Evolutionary conservation across 129 eudicot species (phyloP).

Genomic region (Flaveria robusta): DNA sequence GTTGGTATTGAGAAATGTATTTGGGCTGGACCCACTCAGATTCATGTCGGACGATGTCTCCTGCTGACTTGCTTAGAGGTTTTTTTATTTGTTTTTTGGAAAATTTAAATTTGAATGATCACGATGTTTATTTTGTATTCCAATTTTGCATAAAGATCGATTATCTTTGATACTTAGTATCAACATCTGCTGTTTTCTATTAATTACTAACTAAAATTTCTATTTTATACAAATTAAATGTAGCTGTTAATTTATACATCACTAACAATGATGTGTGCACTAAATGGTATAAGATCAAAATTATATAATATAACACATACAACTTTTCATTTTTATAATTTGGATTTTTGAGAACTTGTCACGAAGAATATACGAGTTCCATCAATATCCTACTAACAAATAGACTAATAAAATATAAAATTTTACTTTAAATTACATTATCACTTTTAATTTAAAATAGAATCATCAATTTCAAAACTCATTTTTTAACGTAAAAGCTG

Average conservation of each 20-base stretch:
- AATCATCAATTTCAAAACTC: no score
- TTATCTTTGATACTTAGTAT: not conserved
- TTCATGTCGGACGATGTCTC: constrained; percentile 14
- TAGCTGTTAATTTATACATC: not conserved
- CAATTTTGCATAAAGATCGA: not conserved
- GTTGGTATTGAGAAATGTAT: constrained; percentile 12
- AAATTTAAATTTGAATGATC: not conserved
- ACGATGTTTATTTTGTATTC: not conserved
- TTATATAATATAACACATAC: no score
- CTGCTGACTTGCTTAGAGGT: not conserved
- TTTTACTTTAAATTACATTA: no score
- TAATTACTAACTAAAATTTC: not conserved
- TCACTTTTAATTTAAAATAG: no score
- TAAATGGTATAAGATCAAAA: no score
- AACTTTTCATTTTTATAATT: no score
- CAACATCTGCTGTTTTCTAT: not conserved
- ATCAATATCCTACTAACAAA: no score
- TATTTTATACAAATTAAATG: not conserved
- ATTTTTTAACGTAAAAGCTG: no score
- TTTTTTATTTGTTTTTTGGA: not conserved
- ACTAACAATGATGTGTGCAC: no score
- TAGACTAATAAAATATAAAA: no score
- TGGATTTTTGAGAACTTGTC: no score
- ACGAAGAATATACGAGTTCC: no score
- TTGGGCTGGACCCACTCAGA: constrained; percentile 28